Percentiles rank a stretch among this genome's conserved stretches.
These are phyloP conservation scores for Musa troglodytarum DNA, from an alignment of 176 grass and related monocot genomes.

Conservation along the genomic window DNA sequence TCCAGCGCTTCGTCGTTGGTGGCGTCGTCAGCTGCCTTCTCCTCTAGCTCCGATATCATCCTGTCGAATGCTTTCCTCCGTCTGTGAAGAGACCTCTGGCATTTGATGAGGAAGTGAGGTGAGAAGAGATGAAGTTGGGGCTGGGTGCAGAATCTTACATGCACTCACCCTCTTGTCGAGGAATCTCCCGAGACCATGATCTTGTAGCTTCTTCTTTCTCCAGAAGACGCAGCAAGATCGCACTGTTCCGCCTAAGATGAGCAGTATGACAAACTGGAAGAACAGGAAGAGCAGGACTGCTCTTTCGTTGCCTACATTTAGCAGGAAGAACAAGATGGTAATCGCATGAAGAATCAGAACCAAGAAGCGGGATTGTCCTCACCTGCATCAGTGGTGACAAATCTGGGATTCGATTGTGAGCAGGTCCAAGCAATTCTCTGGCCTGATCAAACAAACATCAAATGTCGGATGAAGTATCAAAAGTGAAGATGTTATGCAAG, in stretches of 20 bases:
- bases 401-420: conserved; percentile 30
- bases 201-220: conserved; percentile 70
- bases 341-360: conserved; percentile 5
- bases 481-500: not conserved
- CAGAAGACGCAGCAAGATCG: conserved; percentile 64
- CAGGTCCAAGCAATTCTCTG: conserved; percentile 54
- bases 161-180: conserved; percentile 56
- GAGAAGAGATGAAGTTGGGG: conserved; percentile 6
- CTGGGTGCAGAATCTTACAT: conserved; percentile 1
- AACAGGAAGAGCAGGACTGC: conserved; percentile 34
- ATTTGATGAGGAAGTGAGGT: conserved; percentile 20
- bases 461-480: not conserved
- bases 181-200: conserved; percentile 50
- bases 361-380: conserved; percentile 2
- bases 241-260: conserved; percentile 35
- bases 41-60: conserved; percentile 58
- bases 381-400: conserved; percentile 36
- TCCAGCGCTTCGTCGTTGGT: conserved; percentile 39
- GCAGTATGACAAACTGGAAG: conserved; percentile 37
- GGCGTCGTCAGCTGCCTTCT: conserved; percentile 37
- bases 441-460: conserved; percentile 29
- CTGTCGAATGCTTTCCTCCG: conserved; percentile 50
- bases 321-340: conserved; percentile 4
- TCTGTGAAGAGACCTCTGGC: conserved; percentile 49
- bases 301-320: conserved; percentile 31